A percentile compares a stretch with the other conserved stretches of the same genome.
Conservation (phyloP, 768 basidiomycete species). For the Daedaleopsis nitida region DNA sequence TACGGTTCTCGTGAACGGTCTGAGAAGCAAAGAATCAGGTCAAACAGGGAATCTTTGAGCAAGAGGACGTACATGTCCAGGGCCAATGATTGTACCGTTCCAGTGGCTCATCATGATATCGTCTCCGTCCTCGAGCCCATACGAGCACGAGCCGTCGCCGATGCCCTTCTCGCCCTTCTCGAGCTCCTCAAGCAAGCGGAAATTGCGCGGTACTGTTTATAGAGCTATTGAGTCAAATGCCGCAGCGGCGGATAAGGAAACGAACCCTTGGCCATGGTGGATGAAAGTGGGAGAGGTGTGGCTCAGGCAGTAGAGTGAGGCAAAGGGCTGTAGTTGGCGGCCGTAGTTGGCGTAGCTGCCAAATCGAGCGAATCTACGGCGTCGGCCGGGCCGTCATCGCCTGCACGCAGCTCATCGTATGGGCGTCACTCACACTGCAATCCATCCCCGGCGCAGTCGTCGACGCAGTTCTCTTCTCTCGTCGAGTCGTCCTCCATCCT, state of each 20-base stretch:
- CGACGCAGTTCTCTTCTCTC: constrained; percentile 8
- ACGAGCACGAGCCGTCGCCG: constrained; percentile 96
- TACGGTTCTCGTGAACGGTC: constrained; percentile 99
- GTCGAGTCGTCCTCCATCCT: constrained; percentile 2
- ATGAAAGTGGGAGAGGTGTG: constrained; percentile 3
- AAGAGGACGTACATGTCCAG: constrained; percentile 76
- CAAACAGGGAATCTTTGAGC: constrained; percentile 9
- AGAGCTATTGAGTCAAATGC: not conserved
- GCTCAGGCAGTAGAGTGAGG: not conserved
- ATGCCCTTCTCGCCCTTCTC: constrained; percentile 99
- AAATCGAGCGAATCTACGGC: constrained; percentile 16
- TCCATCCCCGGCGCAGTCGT: constrained; percentile 17
- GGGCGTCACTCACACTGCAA: constrained; percentile 1
- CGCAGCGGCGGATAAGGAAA: too few species aligned
- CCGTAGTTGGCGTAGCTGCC: constrained; percentile 13
- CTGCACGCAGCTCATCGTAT: constrained; percentile 4
- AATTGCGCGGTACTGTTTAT: constrained; percentile 89
- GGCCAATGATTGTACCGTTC: constrained; percentile 99
- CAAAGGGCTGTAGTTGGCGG: not conserved
- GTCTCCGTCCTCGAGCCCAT: constrained; percentile 92
- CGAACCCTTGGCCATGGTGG: constrained; percentile 38
- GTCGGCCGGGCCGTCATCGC: constrained; percentile 19
- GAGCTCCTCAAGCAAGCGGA: constrained; percentile 95
- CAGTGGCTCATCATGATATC: constrained; percentile 98
- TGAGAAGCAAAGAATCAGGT: constrained; percentile 34